Conservation (phyloP, 1,284 basidiomycete genomes). For the Ceratobasidium sp. region DNA sequence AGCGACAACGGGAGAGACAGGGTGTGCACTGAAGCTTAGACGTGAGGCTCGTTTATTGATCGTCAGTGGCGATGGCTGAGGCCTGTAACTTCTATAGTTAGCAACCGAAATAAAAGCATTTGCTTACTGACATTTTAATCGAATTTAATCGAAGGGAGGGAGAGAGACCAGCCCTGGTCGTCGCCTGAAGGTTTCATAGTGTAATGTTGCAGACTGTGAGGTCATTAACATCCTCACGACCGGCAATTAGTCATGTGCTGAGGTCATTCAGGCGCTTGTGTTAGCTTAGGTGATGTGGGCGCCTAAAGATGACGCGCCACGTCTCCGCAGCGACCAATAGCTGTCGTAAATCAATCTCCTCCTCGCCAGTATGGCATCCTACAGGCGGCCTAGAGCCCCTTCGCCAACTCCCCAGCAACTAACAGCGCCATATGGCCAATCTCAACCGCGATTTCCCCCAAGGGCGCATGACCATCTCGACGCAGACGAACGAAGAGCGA, state of each 20-base stretch:
- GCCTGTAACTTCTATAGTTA: no score
- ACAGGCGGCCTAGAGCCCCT: conserved; percentile 33
- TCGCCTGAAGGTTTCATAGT: neutral
- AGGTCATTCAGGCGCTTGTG: neutral
- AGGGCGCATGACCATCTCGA: conserved; percentile 70
- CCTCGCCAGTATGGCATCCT: conserved; percentile 32
- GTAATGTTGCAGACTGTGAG: neutral
- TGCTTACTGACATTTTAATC: conserved; percentile 21
- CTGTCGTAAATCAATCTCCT: neutral
- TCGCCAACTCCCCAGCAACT: conserved; percentile 20
- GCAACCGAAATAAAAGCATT: no score
- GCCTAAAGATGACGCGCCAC: conserved; percentile 34
- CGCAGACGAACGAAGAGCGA: conserved; percentile 75
- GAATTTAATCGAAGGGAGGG: no score
- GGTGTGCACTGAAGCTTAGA: conserved; percentile 31
- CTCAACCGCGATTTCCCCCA: conserved; percentile 68
- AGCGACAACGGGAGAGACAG: conserved; percentile 24
- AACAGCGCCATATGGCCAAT: conserved; percentile 25
- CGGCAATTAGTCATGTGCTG: neutral
- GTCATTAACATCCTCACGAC: conserved; percentile 12
- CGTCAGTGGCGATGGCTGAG: neutral
- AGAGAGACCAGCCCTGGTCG: no score
- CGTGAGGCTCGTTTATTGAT: conserved; percentile 10
- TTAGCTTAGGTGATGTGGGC: no score
- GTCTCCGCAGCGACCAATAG: conserved; percentile 19